Conservation (phyloP, 768 basidiomycete genomes). For the Termitomyces sp. region DNA sequence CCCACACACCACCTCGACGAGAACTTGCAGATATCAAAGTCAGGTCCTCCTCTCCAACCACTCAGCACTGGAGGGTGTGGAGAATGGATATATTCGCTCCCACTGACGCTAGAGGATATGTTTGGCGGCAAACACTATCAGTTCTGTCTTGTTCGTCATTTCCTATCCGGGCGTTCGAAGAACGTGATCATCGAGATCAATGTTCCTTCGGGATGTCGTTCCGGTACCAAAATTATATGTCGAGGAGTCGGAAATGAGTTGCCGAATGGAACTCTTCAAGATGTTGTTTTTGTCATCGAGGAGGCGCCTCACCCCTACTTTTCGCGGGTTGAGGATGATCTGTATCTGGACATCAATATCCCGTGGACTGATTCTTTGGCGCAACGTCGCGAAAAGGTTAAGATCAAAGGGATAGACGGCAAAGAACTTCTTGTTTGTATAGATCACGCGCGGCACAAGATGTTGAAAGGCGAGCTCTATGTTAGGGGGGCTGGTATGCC, state of each 20-base stretch:
- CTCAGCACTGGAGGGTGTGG: constrained; percentile 41
- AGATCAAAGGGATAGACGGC: constrained; percentile 58
- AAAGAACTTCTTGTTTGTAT: constrained; percentile 47
- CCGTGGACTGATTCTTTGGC: constrained; percentile 52
- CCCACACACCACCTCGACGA: constrained; percentile 1
- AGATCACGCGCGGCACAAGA: constrained; percentile 50
- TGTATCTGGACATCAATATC: constrained; percentile 52
- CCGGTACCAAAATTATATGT: constrained; percentile 58
- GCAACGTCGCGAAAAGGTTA: constrained; percentile 45
- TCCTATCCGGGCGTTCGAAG: constrained; percentile 46
- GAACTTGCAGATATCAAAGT: constrained; percentile 3
- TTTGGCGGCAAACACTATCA: constrained; percentile 52
- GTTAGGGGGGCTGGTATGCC: constrained; percentile 72
- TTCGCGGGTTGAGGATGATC: constrained; percentile 51
- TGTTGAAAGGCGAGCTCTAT: constrained; percentile 44
- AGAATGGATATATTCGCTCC: constrained; percentile 69
- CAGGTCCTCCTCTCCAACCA: constrained; percentile 36
- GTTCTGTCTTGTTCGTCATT: constrained; percentile 57
- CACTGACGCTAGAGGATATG: constrained; percentile 60
- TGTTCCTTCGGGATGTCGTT: constrained; percentile 59
- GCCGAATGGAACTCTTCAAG: constrained; percentile 52
- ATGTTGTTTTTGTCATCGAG: constrained; percentile 65
- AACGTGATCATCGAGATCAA: constrained; percentile 57
- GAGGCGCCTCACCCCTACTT: constrained; percentile 58
- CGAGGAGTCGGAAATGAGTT: constrained; percentile 67